These are phyloP conservation scores for Cornus controversa DNA, from an alignment of 148 eudicot species.

Conservation along the genomic window DNA sequence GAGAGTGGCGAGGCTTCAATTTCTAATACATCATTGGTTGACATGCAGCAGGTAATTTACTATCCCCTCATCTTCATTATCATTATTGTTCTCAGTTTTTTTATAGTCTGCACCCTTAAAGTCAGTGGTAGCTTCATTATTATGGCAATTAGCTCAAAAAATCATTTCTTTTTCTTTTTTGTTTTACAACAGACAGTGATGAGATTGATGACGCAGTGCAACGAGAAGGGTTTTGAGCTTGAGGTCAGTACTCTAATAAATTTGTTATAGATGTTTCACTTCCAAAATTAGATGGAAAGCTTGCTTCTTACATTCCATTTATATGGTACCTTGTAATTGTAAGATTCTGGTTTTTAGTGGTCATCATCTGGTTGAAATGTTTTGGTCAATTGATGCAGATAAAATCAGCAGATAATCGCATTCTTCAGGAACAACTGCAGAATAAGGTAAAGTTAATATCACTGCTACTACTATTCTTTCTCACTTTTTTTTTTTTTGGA, in stretches of 20 bases:
- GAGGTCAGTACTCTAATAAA: slow-evolving; percentile 52
- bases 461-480: not conserved
- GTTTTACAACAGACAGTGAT: slow-evolving; percentile 57
- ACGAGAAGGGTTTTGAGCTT: slow-evolving; percentile 85
- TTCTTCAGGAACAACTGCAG: slow-evolving; percentile 92
- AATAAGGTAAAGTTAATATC: slow-evolving; percentile 53
- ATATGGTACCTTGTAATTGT: not conserved
- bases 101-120: not conserved
- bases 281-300: not conserved
- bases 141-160: slow-evolving; percentile 1
- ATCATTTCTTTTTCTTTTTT: not conserved
- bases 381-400: slow-evolving; percentile 46
- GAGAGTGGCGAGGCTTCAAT: slow-evolving; percentile 81
- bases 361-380: not conserved
- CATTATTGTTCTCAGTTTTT: not conserved
- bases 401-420: slow-evolving; percentile 85
- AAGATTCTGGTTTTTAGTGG: not conserved
- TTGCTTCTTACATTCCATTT: not conserved
- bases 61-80: slow-evolving; percentile 3
- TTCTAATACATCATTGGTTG: slow-evolving; percentile 76
- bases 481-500: not conserved
- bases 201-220: slow-evolving; percentile 82
- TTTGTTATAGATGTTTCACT: not conserved
- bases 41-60: slow-evolving; percentile 81
- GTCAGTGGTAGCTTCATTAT: slow-evolving; percentile 3